Conservation (phyloP, 2,329 filamentous ascomycete species). For the Aspergillus glaucus region DNA sequence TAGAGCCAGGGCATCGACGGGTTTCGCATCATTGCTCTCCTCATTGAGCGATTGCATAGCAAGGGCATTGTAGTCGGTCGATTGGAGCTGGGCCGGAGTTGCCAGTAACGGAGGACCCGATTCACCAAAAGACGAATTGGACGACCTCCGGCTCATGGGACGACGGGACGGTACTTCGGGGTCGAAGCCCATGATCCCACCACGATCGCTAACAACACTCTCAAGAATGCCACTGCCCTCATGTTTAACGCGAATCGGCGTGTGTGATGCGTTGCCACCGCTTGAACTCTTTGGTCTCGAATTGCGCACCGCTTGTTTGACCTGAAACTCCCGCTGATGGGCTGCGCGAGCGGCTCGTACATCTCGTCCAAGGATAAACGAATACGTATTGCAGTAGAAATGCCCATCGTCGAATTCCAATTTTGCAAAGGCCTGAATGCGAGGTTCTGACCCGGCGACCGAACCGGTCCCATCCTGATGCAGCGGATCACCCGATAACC, state of each 20-base stretch:
- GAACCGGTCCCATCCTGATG: slow-evolving; percentile 28
- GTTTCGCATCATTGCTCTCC: slow-evolving; percentile 29
- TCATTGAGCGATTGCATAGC: slow-evolving; percentile 39
- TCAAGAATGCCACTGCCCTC: slow-evolving; percentile 42
- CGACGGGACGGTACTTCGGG: slow-evolving; percentile 37
- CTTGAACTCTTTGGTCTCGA: slow-evolving; percentile 43
- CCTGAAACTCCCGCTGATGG: slow-evolving; percentile 39
- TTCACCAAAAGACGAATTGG: slow-evolving; percentile 43
- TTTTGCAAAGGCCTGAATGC: slow-evolving; percentile 57
- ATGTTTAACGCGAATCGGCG: slow-evolving; percentile 39
- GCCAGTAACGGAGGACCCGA: slow-evolving; percentile 27
- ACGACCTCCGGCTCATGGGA: slow-evolving; percentile 43
- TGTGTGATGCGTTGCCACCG: slow-evolving; percentile 38
- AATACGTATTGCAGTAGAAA: slow-evolving; percentile 60
- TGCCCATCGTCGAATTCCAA: slow-evolving; percentile 60
- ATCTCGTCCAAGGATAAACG: slow-evolving; percentile 58
- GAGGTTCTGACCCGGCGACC: slow-evolving; percentile 36
- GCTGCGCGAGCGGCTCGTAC: slow-evolving; percentile 46
- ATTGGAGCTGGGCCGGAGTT: slow-evolving; percentile 33
- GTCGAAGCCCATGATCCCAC: slow-evolving; percentile 49
- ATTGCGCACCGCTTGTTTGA: slow-evolving; percentile 33
- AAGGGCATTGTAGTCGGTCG: slow-evolving; percentile 42
- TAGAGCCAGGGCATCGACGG: slow-evolving; percentile 41
- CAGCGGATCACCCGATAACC: slow-evolving; percentile 21
- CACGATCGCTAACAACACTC: slow-evolving; percentile 50